Conservation (phyloP, 495 filamentous ascomycete species). For the Penicillium chermesinum region DNA sequence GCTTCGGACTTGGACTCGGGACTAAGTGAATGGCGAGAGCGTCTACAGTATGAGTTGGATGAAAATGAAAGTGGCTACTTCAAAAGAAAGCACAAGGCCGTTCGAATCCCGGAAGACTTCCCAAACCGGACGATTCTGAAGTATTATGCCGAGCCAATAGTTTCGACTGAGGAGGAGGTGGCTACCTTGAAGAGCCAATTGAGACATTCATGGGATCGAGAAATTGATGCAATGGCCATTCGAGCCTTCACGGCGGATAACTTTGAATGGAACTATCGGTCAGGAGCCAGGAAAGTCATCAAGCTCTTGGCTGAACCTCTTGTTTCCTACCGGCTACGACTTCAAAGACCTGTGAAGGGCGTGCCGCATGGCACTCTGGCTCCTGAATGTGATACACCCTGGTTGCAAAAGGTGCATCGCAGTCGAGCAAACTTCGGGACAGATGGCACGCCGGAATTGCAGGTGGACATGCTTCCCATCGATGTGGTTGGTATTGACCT, state of each 20-base stretch:
- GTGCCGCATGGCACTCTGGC: slow-evolving; percentile 23
- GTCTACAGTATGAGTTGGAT: slow-evolving; percentile 66
- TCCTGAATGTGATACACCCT: slow-evolving; percentile 30
- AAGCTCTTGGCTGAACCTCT: slow-evolving; percentile 74
- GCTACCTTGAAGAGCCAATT: slow-evolving; percentile 44
- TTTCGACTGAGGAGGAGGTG: slow-evolving; percentile 61
- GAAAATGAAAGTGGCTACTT: slow-evolving; percentile 86
- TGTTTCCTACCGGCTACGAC: slow-evolving; percentile 59
- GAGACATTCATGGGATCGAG: slow-evolving; percentile 54
- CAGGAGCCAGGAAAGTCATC: slow-evolving; percentile 81
- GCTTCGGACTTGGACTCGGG: slow-evolving; percentile 40
- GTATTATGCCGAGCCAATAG: slow-evolving; percentile 80
- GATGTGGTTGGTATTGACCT: slow-evolving; percentile 76
- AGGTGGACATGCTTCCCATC: slow-evolving; percentile 69
- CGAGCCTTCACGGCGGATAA: slow-evolving; percentile 67
- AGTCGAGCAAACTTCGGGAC: slow-evolving; percentile 64
- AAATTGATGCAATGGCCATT: slow-evolving; percentile 62
- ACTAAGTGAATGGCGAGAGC: slow-evolving; percentile 67
- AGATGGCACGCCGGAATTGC: slow-evolving; percentile 69
- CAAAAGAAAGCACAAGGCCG: slow-evolving; percentile 61
- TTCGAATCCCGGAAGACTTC: slow-evolving; percentile 76
- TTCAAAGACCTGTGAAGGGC: slow-evolving; percentile 23
- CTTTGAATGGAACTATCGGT: slow-evolving; percentile 78
- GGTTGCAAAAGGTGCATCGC: slow-evolving; percentile 55
- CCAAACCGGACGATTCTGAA: slow-evolving; percentile 72